These are phyloP conservation scores for Plasmodium knowlesi DNA, from an alignment of 169 alveolate genomes.

Conservation along the genomic window DNA sequence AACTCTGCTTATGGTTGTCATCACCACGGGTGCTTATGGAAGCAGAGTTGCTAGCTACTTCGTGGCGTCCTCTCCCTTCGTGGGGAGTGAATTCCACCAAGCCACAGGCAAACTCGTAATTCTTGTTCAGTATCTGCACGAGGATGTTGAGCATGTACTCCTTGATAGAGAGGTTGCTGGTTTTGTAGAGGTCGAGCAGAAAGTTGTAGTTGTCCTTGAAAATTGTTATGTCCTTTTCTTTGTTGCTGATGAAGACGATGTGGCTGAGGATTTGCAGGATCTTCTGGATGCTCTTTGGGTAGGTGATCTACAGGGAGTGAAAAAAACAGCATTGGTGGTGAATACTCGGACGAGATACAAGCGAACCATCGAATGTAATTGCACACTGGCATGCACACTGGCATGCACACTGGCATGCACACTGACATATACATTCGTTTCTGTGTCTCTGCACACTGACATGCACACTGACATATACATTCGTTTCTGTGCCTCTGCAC, in stretches of 20 bases:
- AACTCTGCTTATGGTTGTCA: neutral
- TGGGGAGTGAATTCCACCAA: neutral
- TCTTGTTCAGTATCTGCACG: constrained; percentile 54
- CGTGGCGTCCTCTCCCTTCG: neutral
- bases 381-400: neutral
- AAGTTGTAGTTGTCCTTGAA: constrained; percentile 62
- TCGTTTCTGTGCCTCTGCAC: too few relatives aligned
- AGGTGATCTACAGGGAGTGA: constrained; percentile 1
- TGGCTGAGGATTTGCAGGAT: constrained; percentile 53
- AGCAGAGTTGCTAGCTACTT: neutral
- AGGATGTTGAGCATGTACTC: constrained; percentile 46
- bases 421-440: too few relatives aligned
- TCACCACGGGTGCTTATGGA: neutral
- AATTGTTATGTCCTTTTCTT: constrained; percentile 49
- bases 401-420: neutral
- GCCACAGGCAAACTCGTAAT: constrained; percentile 7
- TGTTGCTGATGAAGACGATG: constrained; percentile 50
- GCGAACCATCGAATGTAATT: neutral
- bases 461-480: neutral
- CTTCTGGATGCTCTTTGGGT: constrained; percentile 35
- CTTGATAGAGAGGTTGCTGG: constrained; percentile 30
- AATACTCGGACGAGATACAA: neutral
- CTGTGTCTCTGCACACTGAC: neutral
- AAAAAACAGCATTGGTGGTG: neutral
- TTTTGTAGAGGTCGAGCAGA: constrained; percentile 39